Base-by-base conservation (phyloP, 2,329 filamentous ascomycete genomes). In the Bisporella sp. region DNA sequence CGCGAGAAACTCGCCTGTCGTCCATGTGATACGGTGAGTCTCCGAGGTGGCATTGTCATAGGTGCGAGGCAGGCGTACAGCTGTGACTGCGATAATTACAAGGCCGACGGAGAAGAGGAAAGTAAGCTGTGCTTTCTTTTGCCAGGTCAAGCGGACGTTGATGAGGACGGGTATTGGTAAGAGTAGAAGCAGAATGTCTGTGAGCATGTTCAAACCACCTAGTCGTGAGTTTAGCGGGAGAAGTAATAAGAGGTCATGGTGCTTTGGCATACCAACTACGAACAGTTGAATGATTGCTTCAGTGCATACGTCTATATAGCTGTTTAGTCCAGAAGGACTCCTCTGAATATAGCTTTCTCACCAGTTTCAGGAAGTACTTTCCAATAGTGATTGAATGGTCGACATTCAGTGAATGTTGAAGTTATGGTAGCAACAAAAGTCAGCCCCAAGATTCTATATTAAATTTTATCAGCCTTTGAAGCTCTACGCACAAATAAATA, bases 41-140 rank as follows among this genome's bases (percentile, higher is more conserved):
- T 56, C 48, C 8, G 52, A 48, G n/a, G 43, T 13, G 28, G 39
- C 21, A 6, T 46, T 40, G n/a, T 48, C 33, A 12, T 54, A 33
- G 30, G 49, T 56, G 30, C 51, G 42, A 4, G 54, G 54, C 4
- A 56, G 46, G 5, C 54, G 54, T 6, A 54, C 35, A n/a, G 51
- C 48, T 11, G 54, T 56, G 29, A 56, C 51, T n/a, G 48, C 47
- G 35, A 56, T 46, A 21, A 52, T 49, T 41, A 52, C 42, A 13
- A 49, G 40, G 9, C 50, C 50, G 31, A 52, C 45, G 37, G 46
- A 40, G 47, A 52, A 52, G 2, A 52, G 35, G 30, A 52, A 52
- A 32, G 32, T 42, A 21, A 52, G 50, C 33, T 52, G 50, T 8
- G 47, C 31, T 30, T 48, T 49, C 31, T 42, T 52, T n/a, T 28